phyloP scores from a whole-genome alignment of 805 yeast genomes.

The Saccharomycopsis selenospora region DNA sequence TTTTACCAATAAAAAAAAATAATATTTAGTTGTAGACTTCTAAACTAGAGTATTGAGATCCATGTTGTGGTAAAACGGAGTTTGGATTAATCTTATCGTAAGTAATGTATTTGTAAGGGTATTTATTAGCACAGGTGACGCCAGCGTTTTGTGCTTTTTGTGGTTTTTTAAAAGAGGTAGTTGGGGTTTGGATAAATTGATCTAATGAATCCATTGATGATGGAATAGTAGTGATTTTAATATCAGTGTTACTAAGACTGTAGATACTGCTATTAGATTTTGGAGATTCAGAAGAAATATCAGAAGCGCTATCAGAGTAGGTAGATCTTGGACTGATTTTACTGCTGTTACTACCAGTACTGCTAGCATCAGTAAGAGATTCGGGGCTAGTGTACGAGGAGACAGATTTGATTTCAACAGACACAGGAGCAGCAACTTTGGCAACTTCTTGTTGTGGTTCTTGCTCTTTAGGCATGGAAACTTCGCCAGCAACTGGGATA shows the following conservation, averaged over 20 bases:
- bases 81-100: not conserved
- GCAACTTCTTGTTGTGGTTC: not conserved
- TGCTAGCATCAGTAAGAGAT: not conserved
- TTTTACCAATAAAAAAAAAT: no score
- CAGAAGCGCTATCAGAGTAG: constrained; percentile 6
- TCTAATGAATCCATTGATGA: constrained; percentile 9
- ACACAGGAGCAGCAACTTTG: not conserved
- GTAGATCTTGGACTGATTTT: constrained; percentile 13
- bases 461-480: not conserved
- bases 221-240: constrained; percentile 13
- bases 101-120: constrained; percentile 14
- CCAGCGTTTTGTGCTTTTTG: not conserved
- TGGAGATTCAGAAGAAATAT: constrained; percentile 11
- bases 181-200: constrained; percentile 17
- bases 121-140: constrained; percentile 5
- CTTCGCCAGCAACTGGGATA: not conserved
- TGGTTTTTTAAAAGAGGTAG: constrained; percentile 15
- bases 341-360: constrained; percentile 2
- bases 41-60: constrained; percentile 16
- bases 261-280: constrained; percentile 12
- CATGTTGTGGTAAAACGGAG: not conserved
- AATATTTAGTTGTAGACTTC: constrained; percentile 15
- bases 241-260: not conserved
- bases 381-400: constrained; percentile 1
- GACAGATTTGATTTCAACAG: not conserved